Conservation (phyloP, 2,329 filamentous ascomycete genomes). For the Eurotiales sp. region DNA sequence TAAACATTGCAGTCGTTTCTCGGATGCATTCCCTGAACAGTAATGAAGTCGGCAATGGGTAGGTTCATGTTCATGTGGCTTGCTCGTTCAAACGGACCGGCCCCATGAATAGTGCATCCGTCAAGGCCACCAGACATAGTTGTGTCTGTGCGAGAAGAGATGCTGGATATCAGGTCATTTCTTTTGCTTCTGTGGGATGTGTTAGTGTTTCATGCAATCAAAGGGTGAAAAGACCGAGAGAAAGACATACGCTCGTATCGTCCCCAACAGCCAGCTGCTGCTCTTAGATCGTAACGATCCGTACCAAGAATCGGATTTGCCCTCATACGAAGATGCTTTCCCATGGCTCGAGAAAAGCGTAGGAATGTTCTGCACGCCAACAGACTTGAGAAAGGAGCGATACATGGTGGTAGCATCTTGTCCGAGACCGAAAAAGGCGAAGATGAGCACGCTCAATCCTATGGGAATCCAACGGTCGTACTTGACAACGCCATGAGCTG, state of each 20-base stretch:
- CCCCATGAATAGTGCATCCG: not conserved
- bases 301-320: slow-evolving; percentile 5
- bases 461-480: slow-evolving; percentile 59
- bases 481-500: slow-evolving; percentile 41
- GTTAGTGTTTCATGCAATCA: not conserved
- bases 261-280: not conserved
- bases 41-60: not conserved
- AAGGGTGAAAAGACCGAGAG: not conserved
- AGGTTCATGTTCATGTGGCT: not conserved
- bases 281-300: slow-evolving; percentile 3
- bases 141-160: not conserved
- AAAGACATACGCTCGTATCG: slow-evolving; percentile 5
- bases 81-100: not conserved
- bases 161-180: not conserved
- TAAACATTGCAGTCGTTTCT: slow-evolving; percentile 7
- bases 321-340: not conserved
- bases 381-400: slow-evolving; percentile 38
- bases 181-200: slow-evolving; percentile 2
- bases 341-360: slow-evolving; percentile 17
- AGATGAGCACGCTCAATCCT: slow-evolving; percentile 52
- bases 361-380: slow-evolving; percentile 39
- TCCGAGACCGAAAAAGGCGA: slow-evolving; percentile 63
- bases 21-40: not conserved
- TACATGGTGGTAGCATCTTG: slow-evolving; percentile 58
- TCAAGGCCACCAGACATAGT: not conserved